Evolutionary conservation across 306 rosid genomes (phyloP), one percentile per base, ranked within the genome.

Genomic region (Crotalaria pallida): DNA sequence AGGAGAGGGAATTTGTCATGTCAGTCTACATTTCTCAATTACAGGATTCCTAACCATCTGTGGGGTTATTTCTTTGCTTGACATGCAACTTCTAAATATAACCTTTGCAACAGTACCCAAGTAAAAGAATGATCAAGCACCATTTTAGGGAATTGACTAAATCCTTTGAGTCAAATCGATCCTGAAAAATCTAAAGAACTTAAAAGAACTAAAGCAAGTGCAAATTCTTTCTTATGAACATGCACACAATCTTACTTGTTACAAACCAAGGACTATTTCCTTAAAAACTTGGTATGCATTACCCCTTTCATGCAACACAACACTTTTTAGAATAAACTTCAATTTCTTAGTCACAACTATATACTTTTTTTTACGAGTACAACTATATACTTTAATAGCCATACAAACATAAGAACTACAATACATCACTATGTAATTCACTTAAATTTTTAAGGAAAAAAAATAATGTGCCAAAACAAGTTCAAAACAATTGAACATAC

Each of bases 161-260:
- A 69, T 73, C 84, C 34, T 76, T 80, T 49, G 81, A 74, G 13
- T 64, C 86, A 51, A 62, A 40, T 81, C 23, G 81, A 76, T 71
- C 79, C 69, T 43, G 80, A 78, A 57, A 83, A 68, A 58, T 59
- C 77, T 12, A 85, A 77, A 74, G 65, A 78, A 40, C 73, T 89
- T 52, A 81, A 19, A 51, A 85, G 77, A 69, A 83, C 85, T 23
- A 89, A 81, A 81, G 47, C 73, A 77, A 89, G 96, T 89, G 77
- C 72, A 58, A 12, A 49, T 57, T 68, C 41, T 65, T 34, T 79
- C 73, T 67, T 51, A 10, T 47, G 12, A 18, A 61, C 56, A 55
- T 56, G 29, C 40, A 58, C 7, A 13, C 16, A n/a, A n/a, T n/a
- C n/a, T n/a, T n/a, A 31, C 22, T 11, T 17, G 34, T 6, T 19